Base-by-base conservation (phyloP, 768 basidiomycete genomes). In the Multifurca ochricompacta region DNA sequence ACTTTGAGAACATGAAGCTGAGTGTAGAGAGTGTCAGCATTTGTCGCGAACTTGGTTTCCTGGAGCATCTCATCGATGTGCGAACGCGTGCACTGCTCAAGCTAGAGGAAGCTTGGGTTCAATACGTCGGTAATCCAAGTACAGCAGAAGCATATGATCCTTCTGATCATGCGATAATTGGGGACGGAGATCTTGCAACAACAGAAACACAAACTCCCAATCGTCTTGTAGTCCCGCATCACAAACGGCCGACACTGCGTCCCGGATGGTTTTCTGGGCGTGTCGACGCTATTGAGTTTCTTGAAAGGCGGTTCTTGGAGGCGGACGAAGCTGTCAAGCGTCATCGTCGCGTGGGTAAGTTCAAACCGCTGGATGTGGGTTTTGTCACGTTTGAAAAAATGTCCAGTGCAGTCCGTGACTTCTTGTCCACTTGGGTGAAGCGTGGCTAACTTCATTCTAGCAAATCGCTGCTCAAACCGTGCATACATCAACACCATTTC, bases 351-450 rank as follows among this genome's bases (percentile, higher is more conserved):
- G 70, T 69, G 4, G 89, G 87, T 16, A 85, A 79, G 63, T 94
- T 91, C 67, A 83, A 78, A 61, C 77, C 92, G 2, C 91, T 90
- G 1, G 82, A 85, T 41, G 79, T 82, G 28, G 96, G 92, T 0
- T 99, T 98, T 64, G 88, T 98, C 18, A 98, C 96, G 0, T 97
- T 99, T 62, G 91, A 96, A 70, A 91, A 91, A 65, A 90, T 94
- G 82, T 87, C 90, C 1, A 86, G 85, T 62, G 91, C 92, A 23
- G 91, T 93, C 66, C 65, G 87, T 39, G 46, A 23, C 35, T 44
- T 47, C 23, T 3, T 32, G 11, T 1, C 21, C 6, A 40, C 31
- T n/a, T 27, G 39, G 34, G 16, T 28, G 16, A 6, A 25, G 19
- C 40, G 37, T 31, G 55, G n/a, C n/a, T 30, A 19, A 39, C 59